A percentile compares a stretch with the other conserved stretches of the same genome.
These are phyloP conservation scores for Phallus indusiatus DNA, from an alignment of 768 basidiomycete species.

Conservation along the genomic window DNA sequence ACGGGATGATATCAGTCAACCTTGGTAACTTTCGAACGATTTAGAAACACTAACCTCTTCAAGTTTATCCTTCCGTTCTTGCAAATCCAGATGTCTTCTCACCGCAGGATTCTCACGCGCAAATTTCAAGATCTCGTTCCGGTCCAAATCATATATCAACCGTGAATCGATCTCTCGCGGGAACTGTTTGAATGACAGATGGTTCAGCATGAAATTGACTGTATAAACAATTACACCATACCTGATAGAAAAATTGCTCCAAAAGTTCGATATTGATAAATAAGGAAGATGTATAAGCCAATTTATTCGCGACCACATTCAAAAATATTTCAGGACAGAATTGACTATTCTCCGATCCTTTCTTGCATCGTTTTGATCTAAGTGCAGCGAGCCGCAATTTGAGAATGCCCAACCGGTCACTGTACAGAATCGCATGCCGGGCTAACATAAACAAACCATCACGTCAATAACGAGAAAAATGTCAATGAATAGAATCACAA, in stretches of 20 bases:
- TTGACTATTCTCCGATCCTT: constrained; percentile 78
- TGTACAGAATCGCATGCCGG: constrained; percentile 85
- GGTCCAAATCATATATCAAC: constrained; percentile 86
- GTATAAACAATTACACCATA: constrained; percentile 23
- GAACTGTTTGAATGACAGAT: constrained; percentile 49
- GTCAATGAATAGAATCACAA: not conserved
- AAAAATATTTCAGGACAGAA: constrained; percentile 97
- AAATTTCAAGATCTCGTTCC: constrained; percentile 81
- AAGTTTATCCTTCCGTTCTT: constrained; percentile 94
- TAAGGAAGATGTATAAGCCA: constrained; percentile 93
- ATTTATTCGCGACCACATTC: constrained; percentile 92
- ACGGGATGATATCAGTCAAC: constrained; percentile 6
- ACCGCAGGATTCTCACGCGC: constrained; percentile 94
- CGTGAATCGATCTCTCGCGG: constrained; percentile 95
- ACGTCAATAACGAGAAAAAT: not conserved
- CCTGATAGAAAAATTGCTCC: constrained; percentile 98
- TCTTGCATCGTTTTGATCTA: constrained; percentile 79
- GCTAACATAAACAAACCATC: constrained; percentile 35
- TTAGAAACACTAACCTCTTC: constrained; percentile 58
- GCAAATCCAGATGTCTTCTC: constrained; percentile 79
- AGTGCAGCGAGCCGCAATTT: constrained; percentile 81
- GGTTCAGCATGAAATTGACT: not conserved
- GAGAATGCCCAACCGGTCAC: constrained; percentile 69
- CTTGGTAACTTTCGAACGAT: not conserved
- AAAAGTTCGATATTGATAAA: constrained; percentile 98